Percentiles rank a stretch among this genome's conserved stretches.
phyloP scores from a whole-genome alignment of 2,329 filamentous ascomycete genomes.

The Penicillium polonicum region DNA sequence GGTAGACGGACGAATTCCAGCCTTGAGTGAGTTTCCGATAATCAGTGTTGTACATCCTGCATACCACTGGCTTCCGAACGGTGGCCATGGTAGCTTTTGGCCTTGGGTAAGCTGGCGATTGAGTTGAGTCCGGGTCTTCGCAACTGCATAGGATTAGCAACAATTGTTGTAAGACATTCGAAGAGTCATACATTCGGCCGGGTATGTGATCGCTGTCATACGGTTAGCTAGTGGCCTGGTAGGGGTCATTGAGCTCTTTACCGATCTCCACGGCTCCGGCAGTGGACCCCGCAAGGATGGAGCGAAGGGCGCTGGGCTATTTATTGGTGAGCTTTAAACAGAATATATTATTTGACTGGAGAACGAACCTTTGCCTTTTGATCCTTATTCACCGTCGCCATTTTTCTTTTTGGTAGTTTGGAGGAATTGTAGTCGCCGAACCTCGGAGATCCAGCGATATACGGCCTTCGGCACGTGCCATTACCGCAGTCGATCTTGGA shows the following conservation, averaged over 20 bases:
- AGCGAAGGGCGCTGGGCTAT: constrained; percentile 77
- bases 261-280: constrained; percentile 93
- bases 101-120: constrained; percentile 78
- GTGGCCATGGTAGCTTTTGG: constrained; percentile 90
- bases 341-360: not conserved
- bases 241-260: constrained; percentile 43
- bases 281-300: constrained; percentile 87
- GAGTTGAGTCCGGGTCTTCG: constrained; percentile 91
- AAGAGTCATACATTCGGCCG: constrained; percentile 73
- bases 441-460: constrained; percentile 18
- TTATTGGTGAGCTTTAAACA: constrained; percentile 37
- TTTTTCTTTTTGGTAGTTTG: constrained; percentile 24
- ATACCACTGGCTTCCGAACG: constrained; percentile 94
- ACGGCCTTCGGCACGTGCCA: constrained; percentile 22
- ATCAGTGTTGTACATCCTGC: constrained; percentile 96
- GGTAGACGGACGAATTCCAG: constrained; percentile 73
- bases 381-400: constrained; percentile 39
- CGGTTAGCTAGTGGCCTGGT: constrained; percentile 24
- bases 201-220: constrained; percentile 76
- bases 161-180: not conserved
- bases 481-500: constrained; percentile 10
- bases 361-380: constrained; percentile 38
- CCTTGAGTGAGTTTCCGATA: constrained; percentile 94
- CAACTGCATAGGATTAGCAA: constrained; percentile 56
- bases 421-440: constrained; percentile 10